A percentile compares a stretch with the other conserved stretches of the same genome.
Evolutionary conservation across 257 asterid species (phyloP).

Genomic region (Paraleonurus japonicus): DNA sequence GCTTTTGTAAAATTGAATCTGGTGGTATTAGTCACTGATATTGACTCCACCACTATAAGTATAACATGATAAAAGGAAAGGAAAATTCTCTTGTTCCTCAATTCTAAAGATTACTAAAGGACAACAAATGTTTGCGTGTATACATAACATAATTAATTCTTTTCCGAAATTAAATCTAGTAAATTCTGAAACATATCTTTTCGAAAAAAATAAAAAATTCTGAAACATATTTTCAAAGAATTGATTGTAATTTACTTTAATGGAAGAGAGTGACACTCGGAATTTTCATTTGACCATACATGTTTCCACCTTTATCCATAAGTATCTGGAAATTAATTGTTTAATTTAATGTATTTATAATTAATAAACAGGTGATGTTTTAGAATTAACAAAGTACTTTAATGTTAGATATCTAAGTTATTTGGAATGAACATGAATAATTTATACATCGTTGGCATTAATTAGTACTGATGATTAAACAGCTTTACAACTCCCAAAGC

Average conservation of each 20-base stretch:
- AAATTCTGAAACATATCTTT: too few species aligned
- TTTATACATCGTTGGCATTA: background rate
- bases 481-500: conserved; percentile 21
- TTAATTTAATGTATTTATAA: too few species aligned
- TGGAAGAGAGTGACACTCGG: background rate
- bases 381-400: background rate
- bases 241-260: background rate
- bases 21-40: conserved; percentile 46
- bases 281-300: background rate
- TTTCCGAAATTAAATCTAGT: too few species aligned
- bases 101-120: conserved; percentile 18
- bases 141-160: background rate
- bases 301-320: background rate
- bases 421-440: background rate
- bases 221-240: too few species aligned
- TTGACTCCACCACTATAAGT: conserved; percentile 54
- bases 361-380: background rate
- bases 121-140: conserved; percentile 8
- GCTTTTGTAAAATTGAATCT: conserved; percentile 35
- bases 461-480: background rate
- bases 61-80: conserved; percentile 25
- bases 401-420: background rate
- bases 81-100: conserved; percentile 25
- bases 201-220: too few species aligned
- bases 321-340: background rate